Conservation (phyloP, 2,329 filamentous ascomycete species). For the Stemphylium vesicarium region DNA sequence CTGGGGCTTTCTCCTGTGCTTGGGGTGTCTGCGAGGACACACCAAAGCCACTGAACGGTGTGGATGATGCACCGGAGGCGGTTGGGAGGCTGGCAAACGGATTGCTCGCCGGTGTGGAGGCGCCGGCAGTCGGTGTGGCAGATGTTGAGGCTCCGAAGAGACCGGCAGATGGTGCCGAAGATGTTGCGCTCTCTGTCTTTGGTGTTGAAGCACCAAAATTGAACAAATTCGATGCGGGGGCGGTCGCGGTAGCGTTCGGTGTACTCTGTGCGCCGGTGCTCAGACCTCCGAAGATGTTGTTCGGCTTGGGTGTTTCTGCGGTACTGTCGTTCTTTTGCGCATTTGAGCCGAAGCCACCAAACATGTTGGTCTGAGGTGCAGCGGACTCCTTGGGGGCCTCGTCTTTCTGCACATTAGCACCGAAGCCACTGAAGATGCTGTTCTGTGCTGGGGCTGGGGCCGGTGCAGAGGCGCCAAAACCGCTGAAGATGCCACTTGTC, state of each 20-base stretch:
- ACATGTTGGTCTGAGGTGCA: conserved; percentile 18
- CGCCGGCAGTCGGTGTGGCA: conserved; percentile 6
- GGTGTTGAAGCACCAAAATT: conserved; percentile 21
- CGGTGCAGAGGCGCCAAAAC: conserved; percentile 10
- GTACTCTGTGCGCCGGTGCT: conserved; percentile 19
- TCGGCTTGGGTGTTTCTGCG: conserved; percentile 11
- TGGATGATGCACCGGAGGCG: conserved; percentile 9
- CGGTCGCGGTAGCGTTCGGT: conserved; percentile 16
- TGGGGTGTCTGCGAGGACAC: conserved; percentile 19
- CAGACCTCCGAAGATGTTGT: conserved; percentile 20
- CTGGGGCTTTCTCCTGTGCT: conserved; percentile 15
- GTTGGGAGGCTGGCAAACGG: conserved; percentile 24
- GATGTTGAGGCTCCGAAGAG: conserved; percentile 20
- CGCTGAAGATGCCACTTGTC: conserved; percentile 18
- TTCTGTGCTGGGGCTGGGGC: conserved; percentile 6
- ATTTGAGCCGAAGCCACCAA: conserved; percentile 27
- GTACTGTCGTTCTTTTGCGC: conserved; percentile 17
- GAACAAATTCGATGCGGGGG: conserved; percentile 22
- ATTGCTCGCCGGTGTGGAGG: conserved; percentile 18
- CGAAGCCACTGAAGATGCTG: conserved; percentile 22
- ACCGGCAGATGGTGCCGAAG: conserved; percentile 18
- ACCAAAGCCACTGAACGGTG: conserved; percentile 14
- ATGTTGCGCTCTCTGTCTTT: conserved; percentile 16
- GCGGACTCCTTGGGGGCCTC: conserved; percentile 8
- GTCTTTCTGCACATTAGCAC: conserved; percentile 14